Percentiles rank a stretch among this genome's conserved stretches.
Evolutionary conservation across 768 basidiomycete species (phyloP).

Genomic region (Sporobolomyces roseus): DNA sequence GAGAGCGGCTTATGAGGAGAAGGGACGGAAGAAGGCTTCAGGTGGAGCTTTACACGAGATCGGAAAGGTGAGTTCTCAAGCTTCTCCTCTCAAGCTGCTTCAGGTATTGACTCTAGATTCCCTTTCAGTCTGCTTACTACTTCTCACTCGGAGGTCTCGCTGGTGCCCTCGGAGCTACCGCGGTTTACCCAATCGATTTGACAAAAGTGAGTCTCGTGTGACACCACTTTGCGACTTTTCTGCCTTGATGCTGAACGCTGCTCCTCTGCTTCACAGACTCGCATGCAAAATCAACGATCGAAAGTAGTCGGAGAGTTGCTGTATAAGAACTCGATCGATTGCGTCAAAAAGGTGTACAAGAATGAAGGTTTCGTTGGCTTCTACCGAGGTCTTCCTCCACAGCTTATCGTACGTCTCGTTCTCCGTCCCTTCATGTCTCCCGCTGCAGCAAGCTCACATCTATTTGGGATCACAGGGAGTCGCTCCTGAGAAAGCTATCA

Average conservation of each 20-base stretch:
- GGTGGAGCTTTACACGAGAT: conserved; percentile 33
- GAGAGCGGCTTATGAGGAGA: background rate
- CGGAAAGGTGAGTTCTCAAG: conserved; percentile 28
- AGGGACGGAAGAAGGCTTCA: background rate
- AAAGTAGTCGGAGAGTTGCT: conserved; percentile 94
- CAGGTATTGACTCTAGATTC: conserved; percentile 34
- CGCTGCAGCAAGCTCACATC: background rate
- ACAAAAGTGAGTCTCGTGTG: conserved; percentile 8
- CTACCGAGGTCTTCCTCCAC: conserved; percentile 92
- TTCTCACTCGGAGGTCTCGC: conserved; percentile 83
- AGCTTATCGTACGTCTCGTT: conserved; percentile 65
- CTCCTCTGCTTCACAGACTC: conserved; percentile 51
- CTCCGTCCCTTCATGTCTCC: background rate
- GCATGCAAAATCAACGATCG: conserved; percentile 96
- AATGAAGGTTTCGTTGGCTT: conserved; percentile 95
- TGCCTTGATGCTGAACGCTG: conserved; percentile 31
- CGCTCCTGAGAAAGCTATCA: conserved; percentile 96
- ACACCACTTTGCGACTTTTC: conserved; percentile 8
- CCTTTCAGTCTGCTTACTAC: conserved; percentile 69
- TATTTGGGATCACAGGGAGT: conserved; percentile 70
- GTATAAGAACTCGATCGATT: conserved; percentile 95
- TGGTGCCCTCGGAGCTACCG: conserved; percentile 92
- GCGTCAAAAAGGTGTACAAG: conserved; percentile 83
- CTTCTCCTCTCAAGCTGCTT: conserved; percentile 37
- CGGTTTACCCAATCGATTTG: conserved; percentile 74